Evolutionary conservation across 345 rosid genomes (phyloP), one percentile per base, ranked within the genome.

Genomic region (Limnanthes douglasii): DNA sequence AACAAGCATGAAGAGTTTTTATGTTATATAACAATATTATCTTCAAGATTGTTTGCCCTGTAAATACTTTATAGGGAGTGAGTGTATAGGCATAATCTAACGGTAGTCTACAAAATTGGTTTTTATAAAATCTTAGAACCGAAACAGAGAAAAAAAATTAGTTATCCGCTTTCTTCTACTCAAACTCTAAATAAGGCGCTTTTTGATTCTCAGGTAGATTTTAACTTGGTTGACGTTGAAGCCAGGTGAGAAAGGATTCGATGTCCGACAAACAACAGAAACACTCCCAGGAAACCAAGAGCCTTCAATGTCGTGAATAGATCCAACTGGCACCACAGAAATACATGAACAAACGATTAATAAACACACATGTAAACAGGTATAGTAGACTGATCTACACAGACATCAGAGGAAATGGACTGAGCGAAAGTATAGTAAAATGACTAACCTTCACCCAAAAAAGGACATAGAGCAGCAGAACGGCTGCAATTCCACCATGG

Each of bases 381-480:
- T 42, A 9, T 4, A 0, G 40, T 27, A 53, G 11, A 46, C 39
- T 25, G 13, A 10, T 27, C 14, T 12, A 24, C 14, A 18, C 11
- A 14, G 26, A 38, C 10, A 14, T 11, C 31, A 34, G 12, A 41
- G 23, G 21, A 20, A 28, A 43, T 18, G 31, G 30, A 33, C 39
- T n/a, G 33, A 15, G 13, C 25, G 18, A 21, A 31, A 20, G 9
- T 4, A 39, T 1, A 2, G 5, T n/a, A n/a, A n/a, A 15, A 11
- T 37, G 29, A 24, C 70, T 20, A 30, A 71, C 99, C 99, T 85
- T 85, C 57, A 75, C 39, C 99, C 99, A 92, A 83, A 92, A 92
- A 43, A 92, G 64, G 36, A 59, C 73, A 6, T 92, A 85, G 39
- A 92, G 96, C 52, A 57, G 34, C 39, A 92, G 69, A 54, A 92